Conservation (phyloP, 176 grass and related monocot species). For the Panicum miliaceum region DNA sequence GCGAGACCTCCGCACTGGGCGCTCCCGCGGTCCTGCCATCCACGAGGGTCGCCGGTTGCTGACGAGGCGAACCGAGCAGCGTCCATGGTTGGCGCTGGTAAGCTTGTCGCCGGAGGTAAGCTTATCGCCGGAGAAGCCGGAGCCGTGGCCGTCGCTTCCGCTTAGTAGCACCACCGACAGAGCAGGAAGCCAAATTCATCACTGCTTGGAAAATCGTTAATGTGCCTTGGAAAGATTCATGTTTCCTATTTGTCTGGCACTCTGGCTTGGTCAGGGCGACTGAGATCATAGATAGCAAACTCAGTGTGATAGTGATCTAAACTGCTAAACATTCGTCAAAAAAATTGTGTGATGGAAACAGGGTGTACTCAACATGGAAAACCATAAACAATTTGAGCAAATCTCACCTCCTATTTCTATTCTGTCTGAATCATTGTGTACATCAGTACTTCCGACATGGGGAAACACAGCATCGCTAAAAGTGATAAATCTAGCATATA, state of each 20-base stretch:
- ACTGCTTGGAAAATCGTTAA: no score
- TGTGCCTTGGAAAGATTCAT: not conserved
- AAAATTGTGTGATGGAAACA: not conserved
- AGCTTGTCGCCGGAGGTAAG: no score
- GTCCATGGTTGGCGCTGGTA: no score
- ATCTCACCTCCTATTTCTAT: not conserved
- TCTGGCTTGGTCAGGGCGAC: no score
- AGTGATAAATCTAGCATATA: conserved; percentile 15
- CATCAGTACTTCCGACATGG: not conserved
- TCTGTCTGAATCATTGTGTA: conserved; percentile 17
- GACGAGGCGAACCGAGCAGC: not conserved
- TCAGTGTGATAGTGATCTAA: not conserved
- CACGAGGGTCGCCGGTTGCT: no score
- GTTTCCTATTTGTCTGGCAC: not conserved
- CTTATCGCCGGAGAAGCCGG: no score
- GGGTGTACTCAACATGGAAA: not conserved
- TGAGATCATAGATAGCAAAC: not conserved
- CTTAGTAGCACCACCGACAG: not conserved
- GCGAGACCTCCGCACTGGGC: no score
- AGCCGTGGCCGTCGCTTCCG: not conserved
- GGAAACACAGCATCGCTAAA: not conserved
- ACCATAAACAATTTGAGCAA: not conserved
- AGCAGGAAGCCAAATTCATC: not conserved
- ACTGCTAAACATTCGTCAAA: not conserved
- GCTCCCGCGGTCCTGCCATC: no score